Conservation (phyloP, 208 protist genomes). For the Trypanosoma vivax region DNA sequence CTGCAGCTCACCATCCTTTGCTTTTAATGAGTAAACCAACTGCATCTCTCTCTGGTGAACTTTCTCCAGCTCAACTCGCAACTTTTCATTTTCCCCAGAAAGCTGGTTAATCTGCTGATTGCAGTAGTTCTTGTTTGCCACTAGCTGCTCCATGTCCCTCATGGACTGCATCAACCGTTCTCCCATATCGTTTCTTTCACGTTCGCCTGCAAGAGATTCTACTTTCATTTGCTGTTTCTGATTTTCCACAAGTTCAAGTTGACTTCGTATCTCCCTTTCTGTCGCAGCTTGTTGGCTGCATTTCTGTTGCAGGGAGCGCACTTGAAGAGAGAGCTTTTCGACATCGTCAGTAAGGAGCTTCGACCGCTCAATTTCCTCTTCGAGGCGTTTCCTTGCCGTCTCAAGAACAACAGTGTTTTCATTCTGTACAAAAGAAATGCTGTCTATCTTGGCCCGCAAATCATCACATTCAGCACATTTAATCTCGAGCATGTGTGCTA, state of each 20-base stretch:
- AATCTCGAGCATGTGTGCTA: constrained; percentile 44
- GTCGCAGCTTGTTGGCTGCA: constrained; percentile 43
- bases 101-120: constrained; percentile 63
- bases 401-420: constrained; percentile 40
- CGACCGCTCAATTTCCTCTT: constrained; percentile 29
- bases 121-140: constrained; percentile 61
- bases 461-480: constrained; percentile 70
- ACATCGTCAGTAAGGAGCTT: constrained; percentile 36
- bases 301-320: constrained; percentile 65
- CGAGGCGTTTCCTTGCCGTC: constrained; percentile 32
- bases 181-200: constrained; percentile 42
- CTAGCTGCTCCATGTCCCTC: constrained; percentile 66
- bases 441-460: constrained; percentile 42
- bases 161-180: constrained; percentile 60
- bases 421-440: constrained; percentile 37
- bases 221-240: constrained; percentile 35
- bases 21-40: constrained; percentile 49
- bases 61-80: constrained; percentile 47
- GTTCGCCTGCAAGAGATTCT: constrained; percentile 30
- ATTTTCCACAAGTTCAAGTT: constrained; percentile 33
- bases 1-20: constrained; percentile 69
- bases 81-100: constrained; percentile 62
- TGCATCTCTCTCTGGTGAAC: constrained; percentile 45
- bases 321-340: constrained; percentile 56
- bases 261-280: constrained; percentile 42